Base-by-base conservation (phyloP, 352 stramenopile species). In the Pythium phragmitis region DNA sequence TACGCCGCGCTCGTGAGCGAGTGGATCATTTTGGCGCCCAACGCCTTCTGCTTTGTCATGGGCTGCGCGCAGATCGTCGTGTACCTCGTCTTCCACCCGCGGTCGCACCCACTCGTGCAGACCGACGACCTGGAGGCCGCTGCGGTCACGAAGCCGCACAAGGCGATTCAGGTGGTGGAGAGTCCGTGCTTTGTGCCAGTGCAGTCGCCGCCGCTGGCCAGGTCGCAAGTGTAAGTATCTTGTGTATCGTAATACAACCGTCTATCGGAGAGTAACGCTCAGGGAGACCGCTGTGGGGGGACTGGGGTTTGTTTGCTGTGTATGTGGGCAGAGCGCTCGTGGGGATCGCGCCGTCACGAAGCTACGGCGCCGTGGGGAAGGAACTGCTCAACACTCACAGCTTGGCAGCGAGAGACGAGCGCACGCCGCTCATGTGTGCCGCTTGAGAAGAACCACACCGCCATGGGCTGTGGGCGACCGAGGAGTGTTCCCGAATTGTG, bases 21-120 rank as follows among this genome's bases (percentile, higher is more conserved):
- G 49, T 66, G 60, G 60, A 66, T 66, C 60, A 60, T 66, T n/a
- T 16, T 66, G 2, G 60, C 60, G 21, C 60, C 60, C 50, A 66
- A 66, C 42, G 60, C 50, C 2, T 66, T 66, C 50, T 60, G 50
- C 60, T 59, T 66, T 41, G 41, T 60, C 50, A 55, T 66, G 60
- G 60, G 60, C 50, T 42, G 28, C 33, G 51, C 41, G 12, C 60
- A 66, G 60, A 66, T 66, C 60, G 51, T 60, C 1, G n/a, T 66
- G 2, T 66, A 66, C 37, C 37, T 66, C n/a, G 41, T 60, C 42
- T 66, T 66, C 60, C 30, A 66, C 42, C 60, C 60, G 21, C 49
- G 50, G 7, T 60, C 60, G 16, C 60, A 66, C 51, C 60, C 60
- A 4, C 36, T 66, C 16, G 41, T 23, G 4, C 7, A 23, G 41